Evolutionary conservation across 2,329 filamentous ascomycete species (phyloP), one percentile per base, ranked within the genome.

Genomic region (Oidium heveae): DNA sequence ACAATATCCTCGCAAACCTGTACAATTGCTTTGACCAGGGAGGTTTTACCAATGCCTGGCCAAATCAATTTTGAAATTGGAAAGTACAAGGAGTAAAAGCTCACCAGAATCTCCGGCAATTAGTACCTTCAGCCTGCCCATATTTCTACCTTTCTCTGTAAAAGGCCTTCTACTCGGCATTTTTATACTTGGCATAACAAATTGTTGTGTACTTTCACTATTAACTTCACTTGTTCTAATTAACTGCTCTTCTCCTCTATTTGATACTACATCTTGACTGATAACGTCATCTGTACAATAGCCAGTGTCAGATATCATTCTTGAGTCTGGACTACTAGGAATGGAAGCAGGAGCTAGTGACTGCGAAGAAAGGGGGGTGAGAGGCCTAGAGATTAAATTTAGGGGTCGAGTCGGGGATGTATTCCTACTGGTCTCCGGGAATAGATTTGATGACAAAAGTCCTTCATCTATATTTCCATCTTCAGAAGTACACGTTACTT

Each of bases 151-250:
- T 50, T 76, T 76, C n/a, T 84, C 79, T 0, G 91, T 95, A 66
- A 96, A 96, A 0, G 88, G 88, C 53, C 87, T 76, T 52, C 91
- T 79, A 57, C 79, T 84, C 3, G 91, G 89, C 77, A 98, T 91
- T 58, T 78, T 80, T 62, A 98, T 82, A 63, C 87, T 94, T 5
- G 91, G 91, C 91, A 98, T 98, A 57, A 98, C 85, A n/a, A 98
- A 74, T 66, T 96, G 88, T 24, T 83, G 82, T 43, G 71, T 73
- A 57, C 66, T 71, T 51, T 69, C 68, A 70, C 72, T 64, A 75
- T 80, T 63, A 58, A 68, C 59, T 65, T 70, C 66, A 49, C 56
- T 58, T 12, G 63, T 72, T 67, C 47, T 70, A 70, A 54, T 75
- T 72, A 61, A 77, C 70, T 56, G 57, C 10, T 64, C 62, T 39